Evolutionary conservation across 805 yeast genomes (phyloP), one percentile per base, ranked within the genome.

Genomic region (Barnettozyma sucrosica): DNA sequence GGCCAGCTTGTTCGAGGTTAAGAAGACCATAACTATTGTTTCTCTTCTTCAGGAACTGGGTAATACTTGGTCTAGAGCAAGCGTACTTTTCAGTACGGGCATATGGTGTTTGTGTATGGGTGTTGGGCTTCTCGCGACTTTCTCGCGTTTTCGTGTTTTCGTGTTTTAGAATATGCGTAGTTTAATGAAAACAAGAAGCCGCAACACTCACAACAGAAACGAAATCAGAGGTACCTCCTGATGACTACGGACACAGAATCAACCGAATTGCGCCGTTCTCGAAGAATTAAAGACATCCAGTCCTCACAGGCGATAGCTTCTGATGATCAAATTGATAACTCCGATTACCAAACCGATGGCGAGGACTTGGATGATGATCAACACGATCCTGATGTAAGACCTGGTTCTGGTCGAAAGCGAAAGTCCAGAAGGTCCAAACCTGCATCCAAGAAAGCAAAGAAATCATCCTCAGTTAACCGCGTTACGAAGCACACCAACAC

Each of bases 281-380:
- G 42, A 23, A 55, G 64, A 43, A 54, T 60, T 21, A 47, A 45
- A 26, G 55, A 52, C 4, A 21, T 41, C 19, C 38, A 23, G 5
- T 49, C 55, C 1, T 56, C 62, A 0, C 61, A 56, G 42, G 45
- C 49, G 1, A 57, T 59, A 1, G 45, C 44, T 7, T 48, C 50
- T 11, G 63, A 58, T 39, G 58, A 55, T 4, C 55, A 54, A 13
- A 58, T 53, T 33, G 59, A 53, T 7, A 58, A 52, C 14, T 50
- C 46, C 4, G 49, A 50, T 13, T 59, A 55, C 13, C 52, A 52
- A 2, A 63, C 47, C 5, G 55, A 51, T 23, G 59, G 55, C 23
- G 60, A 52, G 4, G 55, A 55, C 24, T 28, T 23, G 7, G 44
- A 40, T 38, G 48, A 37, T 34, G 55, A 46, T 21, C 53, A 37